Evolutionary conservation across 2,329 filamentous ascomycete species (phyloP), one percentile per base, ranked within the genome.

Genomic region (Epichloe coenophiala): DNA sequence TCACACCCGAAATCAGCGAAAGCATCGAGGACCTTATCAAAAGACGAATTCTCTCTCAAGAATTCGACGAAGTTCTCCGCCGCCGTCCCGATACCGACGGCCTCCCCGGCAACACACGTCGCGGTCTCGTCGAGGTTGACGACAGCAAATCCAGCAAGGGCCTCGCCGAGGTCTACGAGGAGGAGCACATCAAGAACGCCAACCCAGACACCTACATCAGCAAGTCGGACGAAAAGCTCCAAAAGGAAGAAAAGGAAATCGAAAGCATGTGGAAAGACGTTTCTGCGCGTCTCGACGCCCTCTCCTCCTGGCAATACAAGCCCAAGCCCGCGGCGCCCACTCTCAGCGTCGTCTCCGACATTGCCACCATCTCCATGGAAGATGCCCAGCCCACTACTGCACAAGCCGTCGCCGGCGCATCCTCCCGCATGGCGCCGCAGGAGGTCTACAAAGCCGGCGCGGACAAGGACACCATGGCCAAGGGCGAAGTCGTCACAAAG

Each of bases 271-370:
- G 93, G 89, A 85, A 81, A 58, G 84, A 86, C 37, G 76, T 96
- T 49, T 83, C 78, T 61, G 78, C 78, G 44, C 86, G 88, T 55
- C 81, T 98, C 50, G 93, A 98, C 67, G 81, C 87, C 27, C 80
- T 98, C 55, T 90, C 83, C 67, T 95, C 86, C 65, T 95, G 88
- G 83, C 86, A 96, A 70, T 96, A 95, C 77, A 90, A 88, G 67
- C 93, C 93, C 49, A 94, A 90, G 71, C 83, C 87, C 11, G 77
- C 84, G 2, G 84, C 84, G 48, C 81, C 88, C n/a, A 80, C 80
- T 44, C 79, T 98, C 55, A 90, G 87, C 42, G 86, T 96, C 50
- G 84, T 96, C 36, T 78, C 88, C 27, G 91, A 97, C 67, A 87
- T 93, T 4, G 88, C 90, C n/a, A 88, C 87, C 3, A 83, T 97